These are phyloP conservation scores for Vanrija sp. DNA, from an alignment of 1,284 basidiomycete genomes.

Conservation along the genomic window DNA sequence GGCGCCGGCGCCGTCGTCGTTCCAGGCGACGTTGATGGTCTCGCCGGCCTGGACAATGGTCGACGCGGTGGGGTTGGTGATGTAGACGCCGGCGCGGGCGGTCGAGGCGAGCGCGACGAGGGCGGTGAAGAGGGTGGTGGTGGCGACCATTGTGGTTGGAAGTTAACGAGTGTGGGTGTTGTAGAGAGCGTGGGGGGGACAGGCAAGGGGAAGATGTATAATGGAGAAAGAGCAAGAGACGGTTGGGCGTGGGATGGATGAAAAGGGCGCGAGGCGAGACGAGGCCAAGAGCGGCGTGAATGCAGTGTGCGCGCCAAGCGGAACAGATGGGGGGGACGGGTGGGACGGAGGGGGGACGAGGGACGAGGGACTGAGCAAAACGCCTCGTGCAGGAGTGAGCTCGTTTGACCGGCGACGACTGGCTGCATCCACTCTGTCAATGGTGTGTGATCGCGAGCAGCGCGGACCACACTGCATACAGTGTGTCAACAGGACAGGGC, in stretches of 20 bases:
- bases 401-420: too few relatives aligned
- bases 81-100: slow-evolving; percentile 45
- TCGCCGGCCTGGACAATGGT: slow-evolving; percentile 61
- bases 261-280: too few relatives aligned
- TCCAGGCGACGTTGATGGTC: slow-evolving; percentile 61
- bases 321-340: too few relatives aligned
- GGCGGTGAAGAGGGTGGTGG: slow-evolving; percentile 42
- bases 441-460: too few relatives aligned
- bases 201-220: background rate
- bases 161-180: slow-evolving; percentile 31
- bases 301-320: too few relatives aligned
- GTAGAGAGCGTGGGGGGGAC: background rate
- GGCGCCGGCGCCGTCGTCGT: slow-evolving; percentile 59
- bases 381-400: too few relatives aligned
- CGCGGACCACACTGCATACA: too few relatives aligned
- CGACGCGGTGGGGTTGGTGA: slow-evolving; percentile 50
- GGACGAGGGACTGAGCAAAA: too few relatives aligned
- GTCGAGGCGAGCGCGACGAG: slow-evolving; percentile 47
- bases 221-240: background rate
- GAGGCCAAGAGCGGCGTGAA: too few relatives aligned
- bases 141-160: slow-evolving; percentile 26
- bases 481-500: too few relatives aligned
- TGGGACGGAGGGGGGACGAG: too few relatives aligned
- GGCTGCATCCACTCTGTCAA: too few relatives aligned
- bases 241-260: background rate